Evolutionary conservation across 2,329 filamentous ascomycete genomes (phyloP), one percentile per base, ranked within the genome.

Genomic region (Sordariomycetes sp.): DNA sequence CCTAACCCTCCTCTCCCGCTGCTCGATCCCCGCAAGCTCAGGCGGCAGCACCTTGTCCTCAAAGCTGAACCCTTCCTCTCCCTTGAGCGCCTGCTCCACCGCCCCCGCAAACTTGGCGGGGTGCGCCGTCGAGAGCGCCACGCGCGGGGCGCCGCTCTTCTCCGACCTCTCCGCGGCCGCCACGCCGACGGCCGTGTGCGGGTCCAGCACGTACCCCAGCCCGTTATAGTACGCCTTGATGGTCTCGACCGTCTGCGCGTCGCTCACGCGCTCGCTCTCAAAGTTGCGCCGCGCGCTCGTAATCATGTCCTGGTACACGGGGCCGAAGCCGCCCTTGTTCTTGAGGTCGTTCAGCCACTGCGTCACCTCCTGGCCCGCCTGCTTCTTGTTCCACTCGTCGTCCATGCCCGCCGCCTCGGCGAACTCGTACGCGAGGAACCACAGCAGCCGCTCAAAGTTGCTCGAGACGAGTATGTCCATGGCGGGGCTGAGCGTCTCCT

Each of bases 391-490:
- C 76, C 79, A 85, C 62, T 78, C 74, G 57, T 83, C 79, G 64
- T 86, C 80, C 77, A 84, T 81, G 55, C 80, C 80, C 3, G 77
- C 76, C 13, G 69, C 74, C 7, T 74, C 67, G 20, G 82, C 83
- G 60, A 84, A 86, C 63, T 87, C 80, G 72, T 89, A 89, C 1
- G 90, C 86, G 32, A 97, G 76, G 76, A 89, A 96, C 92, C 92
- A 97, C 12, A 99, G 78, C 5, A 99, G 78, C 35, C 94, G 84
- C 77, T 99, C 94, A 68, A 99, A 97, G 76, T 99, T 99, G 69
- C 87, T 94, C 25, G 87, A 92, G 13, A 97, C 91, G 3, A 97
- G 78, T 62, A 97, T 97, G 70, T 99, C 94, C 94, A 99, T 97
- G 52, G 94, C 94, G 0, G 94, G 94, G 64, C 87, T 90, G 55